phyloP scores from a whole-genome alignment of 106 monocot species.

The Phalaenopsis aphrodite region DNA sequence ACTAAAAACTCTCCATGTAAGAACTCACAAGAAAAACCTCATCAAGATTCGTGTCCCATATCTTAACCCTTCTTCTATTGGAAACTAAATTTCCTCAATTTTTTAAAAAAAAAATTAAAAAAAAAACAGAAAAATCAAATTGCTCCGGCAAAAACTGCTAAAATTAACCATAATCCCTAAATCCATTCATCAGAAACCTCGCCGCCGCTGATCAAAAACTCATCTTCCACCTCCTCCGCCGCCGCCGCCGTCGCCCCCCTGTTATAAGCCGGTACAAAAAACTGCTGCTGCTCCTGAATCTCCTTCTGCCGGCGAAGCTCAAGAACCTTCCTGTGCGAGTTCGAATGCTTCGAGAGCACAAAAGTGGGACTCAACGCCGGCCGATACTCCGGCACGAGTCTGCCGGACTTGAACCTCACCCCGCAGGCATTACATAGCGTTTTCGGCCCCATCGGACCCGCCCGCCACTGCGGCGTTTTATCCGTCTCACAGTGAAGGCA shows the following conservation, averaged over 20 bases:
- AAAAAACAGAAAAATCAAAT: no score
- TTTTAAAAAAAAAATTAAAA: no score
- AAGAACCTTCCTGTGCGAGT: constrained; percentile 70
- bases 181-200: no score
- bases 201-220: constrained; percentile 31
- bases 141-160: constrained; percentile 10
- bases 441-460: constrained; percentile 88
- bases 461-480: constrained; percentile 89
- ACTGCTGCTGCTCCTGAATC: constrained; percentile 15
- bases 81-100: no score
- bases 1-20: no score
- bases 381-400: constrained; percentile 83
- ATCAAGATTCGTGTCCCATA: no score
- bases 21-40: no score
- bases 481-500: constrained; percentile 86
- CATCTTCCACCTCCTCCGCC: constrained; percentile 12
- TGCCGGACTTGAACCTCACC: constrained; percentile 79
- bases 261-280: not conserved
- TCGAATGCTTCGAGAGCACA: constrained; percentile 51
- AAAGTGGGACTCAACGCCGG: constrained; percentile 81
- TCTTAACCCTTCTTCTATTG: no score
- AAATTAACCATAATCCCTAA: no score
- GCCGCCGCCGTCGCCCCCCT: not conserved
- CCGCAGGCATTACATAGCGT: constrained; percentile 94
- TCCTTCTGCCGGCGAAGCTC: constrained; percentile 76